Percentiles rank a stretch among this genome's conserved stretches.
Conservation (phyloP, 192 early-diverging fungal genomes). For the Chytriomyces confervae region DNA sequence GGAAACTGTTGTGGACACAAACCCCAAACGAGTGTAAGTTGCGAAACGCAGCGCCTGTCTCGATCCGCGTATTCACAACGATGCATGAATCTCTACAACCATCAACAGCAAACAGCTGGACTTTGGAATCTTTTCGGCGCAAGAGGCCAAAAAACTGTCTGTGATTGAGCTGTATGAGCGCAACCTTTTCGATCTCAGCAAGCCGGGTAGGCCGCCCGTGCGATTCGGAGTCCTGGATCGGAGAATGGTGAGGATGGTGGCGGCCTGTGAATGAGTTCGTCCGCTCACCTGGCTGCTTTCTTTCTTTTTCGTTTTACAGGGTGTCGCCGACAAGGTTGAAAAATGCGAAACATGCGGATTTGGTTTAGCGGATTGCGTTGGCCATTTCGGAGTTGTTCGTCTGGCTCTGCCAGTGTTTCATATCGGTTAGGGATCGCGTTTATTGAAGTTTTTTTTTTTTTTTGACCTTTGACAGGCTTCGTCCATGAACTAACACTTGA, state of each 20-base stretch:
- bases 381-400: constrained; percentile 95
- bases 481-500: not conserved
- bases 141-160: constrained; percentile 85
- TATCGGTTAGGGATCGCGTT: constrained; percentile 64
- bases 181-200: constrained; percentile 77
- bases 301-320: constrained; percentile 48
- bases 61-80: too few species aligned
- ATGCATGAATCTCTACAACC: not conserved
- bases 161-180: constrained; percentile 91
- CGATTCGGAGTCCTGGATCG: constrained; percentile 89
- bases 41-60: too few species aligned
- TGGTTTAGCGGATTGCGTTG: constrained; percentile 87
- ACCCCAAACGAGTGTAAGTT: constrained; percentile 31
- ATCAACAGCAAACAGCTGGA: constrained; percentile 78
- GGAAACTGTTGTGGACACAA: constrained; percentile 16
- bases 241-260: constrained; percentile 64
- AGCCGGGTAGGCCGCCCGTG: constrained; percentile 76
- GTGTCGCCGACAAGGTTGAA: constrained; percentile 81
- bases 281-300: not conserved
- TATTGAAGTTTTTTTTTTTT: not conserved
- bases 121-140: constrained; percentile 91
- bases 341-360: constrained; percentile 91
- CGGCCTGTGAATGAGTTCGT: not conserved
- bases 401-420: constrained; percentile 96
- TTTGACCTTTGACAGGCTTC: not conserved